phyloP scores from a whole-genome alignment of 768 basidiomycete genomes.

The Mycena albidolilacea region DNA sequence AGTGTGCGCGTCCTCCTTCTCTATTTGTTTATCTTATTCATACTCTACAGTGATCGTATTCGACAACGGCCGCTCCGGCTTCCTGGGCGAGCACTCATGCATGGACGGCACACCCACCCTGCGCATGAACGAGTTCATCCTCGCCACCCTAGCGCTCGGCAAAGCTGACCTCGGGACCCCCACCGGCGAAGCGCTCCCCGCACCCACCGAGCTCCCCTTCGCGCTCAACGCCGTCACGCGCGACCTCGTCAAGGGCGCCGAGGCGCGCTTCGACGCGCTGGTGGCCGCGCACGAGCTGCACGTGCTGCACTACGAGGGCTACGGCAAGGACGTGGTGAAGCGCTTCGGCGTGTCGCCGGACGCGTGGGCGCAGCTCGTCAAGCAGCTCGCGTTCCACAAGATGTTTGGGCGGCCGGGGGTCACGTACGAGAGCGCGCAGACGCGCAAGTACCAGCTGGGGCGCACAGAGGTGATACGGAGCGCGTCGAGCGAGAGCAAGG shows the following conservation, averaged over 20 bases:
- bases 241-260: slow-evolving; percentile 69
- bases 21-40: not conserved
- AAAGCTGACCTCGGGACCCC: slow-evolving; percentile 84
- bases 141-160: slow-evolving; percentile 79
- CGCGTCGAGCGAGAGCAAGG: slow-evolving; percentile 85
- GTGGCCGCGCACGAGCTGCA: slow-evolving; percentile 86
- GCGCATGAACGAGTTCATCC: slow-evolving; percentile 94
- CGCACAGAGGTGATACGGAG: slow-evolving; percentile 96
- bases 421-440: slow-evolving; percentile 96
- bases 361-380: slow-evolving; percentile 95
- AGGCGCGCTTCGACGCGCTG: slow-evolving; percentile 80
- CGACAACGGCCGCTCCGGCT: slow-evolving; percentile 95
- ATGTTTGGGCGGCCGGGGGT: slow-evolving; percentile 81
- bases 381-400: slow-evolving; percentile 96
- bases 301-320: slow-evolving; percentile 88
- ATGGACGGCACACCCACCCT: slow-evolving; percentile 97
- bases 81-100: slow-evolving; percentile 90
- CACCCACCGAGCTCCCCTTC: slow-evolving; percentile 81
- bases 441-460: slow-evolving; percentile 90
- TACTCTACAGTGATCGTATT: slow-evolving; percentile 88
- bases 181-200: slow-evolving; percentile 59
- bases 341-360: slow-evolving; percentile 88
- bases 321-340: slow-evolving; percentile 92
- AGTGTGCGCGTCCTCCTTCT: slow-evolving; percentile 67
- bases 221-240: slow-evolving; percentile 69